These are phyloP conservation scores for Blastobotrys mokoenaii DNA, from an alignment of 805 yeast genomes.

Conservation along the genomic window DNA sequence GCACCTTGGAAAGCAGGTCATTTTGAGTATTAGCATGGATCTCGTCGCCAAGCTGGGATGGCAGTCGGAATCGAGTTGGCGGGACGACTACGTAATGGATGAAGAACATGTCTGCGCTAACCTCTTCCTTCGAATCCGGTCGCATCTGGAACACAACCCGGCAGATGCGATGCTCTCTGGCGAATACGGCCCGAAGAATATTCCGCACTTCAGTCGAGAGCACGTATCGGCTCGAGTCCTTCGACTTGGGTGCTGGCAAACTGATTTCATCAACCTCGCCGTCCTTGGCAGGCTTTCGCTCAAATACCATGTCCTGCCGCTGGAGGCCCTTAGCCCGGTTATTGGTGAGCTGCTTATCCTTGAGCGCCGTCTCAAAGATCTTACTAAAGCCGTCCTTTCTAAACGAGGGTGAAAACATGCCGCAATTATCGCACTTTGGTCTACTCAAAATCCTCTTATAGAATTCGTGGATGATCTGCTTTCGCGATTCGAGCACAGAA, in stretches of 20 bases:
- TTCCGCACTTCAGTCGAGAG: slow-evolving; percentile 82
- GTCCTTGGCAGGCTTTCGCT: slow-evolving; percentile 23
- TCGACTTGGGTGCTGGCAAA: slow-evolving; percentile 34
- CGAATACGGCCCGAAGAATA: slow-evolving; percentile 66
- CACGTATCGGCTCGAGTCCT: slow-evolving; percentile 74
- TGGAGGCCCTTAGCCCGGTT: slow-evolving; percentile 74
- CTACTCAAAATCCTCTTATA: slow-evolving; percentile 65
- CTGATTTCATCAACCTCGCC: slow-evolving; percentile 32
- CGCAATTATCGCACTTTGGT: slow-evolving; percentile 91
- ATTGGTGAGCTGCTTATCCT: slow-evolving; percentile 65
- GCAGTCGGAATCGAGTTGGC: slow-evolving; percentile 91
- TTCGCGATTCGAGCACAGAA: slow-evolving; percentile 80
- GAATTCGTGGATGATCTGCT: slow-evolving; percentile 55
- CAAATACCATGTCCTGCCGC: slow-evolving; percentile 63
- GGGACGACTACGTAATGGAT: slow-evolving; percentile 86
- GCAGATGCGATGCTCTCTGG: slow-evolving; percentile 58
- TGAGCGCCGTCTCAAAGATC: slow-evolving; percentile 79
- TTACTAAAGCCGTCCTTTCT: slow-evolving; percentile 93
- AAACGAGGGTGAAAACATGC: slow-evolving; percentile 87
- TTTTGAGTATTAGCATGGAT: slow-evolving; percentile 92
- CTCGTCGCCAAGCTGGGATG: slow-evolving; percentile 95
- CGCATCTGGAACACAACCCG: slow-evolving; percentile 74
- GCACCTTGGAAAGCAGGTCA: slow-evolving; percentile 70
- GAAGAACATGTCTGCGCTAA: slow-evolving; percentile 78
- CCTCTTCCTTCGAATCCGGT: slow-evolving; percentile 44